Evolutionary conservation across 2,329 filamentous ascomycete genomes (phyloP).

Genomic region (Colletotrichum plurivorum): DNA sequence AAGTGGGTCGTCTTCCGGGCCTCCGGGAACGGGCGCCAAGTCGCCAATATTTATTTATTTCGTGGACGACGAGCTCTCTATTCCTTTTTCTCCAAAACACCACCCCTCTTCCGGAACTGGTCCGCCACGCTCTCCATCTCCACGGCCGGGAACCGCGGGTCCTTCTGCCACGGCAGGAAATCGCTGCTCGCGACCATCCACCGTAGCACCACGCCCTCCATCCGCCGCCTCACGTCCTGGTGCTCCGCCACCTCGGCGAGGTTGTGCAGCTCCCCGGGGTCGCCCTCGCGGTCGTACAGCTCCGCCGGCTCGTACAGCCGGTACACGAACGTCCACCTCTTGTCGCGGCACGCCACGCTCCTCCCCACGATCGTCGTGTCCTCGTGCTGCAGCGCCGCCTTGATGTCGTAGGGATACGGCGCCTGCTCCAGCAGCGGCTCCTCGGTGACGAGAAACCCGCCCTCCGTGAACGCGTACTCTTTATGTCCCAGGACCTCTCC

Average conservation of each 20-base stretch:
- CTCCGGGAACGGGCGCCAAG: no score
- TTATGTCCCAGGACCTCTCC: slow-evolving; percentile 49
- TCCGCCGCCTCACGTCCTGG: slow-evolving; percentile 42
- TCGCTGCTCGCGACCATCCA: slow-evolving; percentile 55
- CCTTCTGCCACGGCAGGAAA: slow-evolving; percentile 53
- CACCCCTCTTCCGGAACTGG: slow-evolving; percentile 39
- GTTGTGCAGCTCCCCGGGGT: slow-evolving; percentile 56
- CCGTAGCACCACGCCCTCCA: slow-evolving; percentile 52
- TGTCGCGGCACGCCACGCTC: slow-evolving; percentile 53
- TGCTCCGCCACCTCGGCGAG: slow-evolving; percentile 49
- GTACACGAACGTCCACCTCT: slow-evolving; percentile 60
- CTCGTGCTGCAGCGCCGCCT: slow-evolving; percentile 60
- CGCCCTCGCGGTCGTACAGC: slow-evolving; percentile 55
- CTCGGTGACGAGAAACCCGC: slow-evolving; percentile 59
- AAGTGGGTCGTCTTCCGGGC: not conserved
- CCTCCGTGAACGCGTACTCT: slow-evolving; percentile 59
- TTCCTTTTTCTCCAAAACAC: not conserved
- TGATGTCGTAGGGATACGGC: slow-evolving; percentile 62
- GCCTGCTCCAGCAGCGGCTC: slow-evolving; percentile 61
- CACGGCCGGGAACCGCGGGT: slow-evolving; percentile 53
- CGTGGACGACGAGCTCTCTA: not conserved
- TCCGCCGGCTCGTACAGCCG: slow-evolving; percentile 60
- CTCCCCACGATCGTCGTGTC: slow-evolving; percentile 60
- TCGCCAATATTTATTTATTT: no score
- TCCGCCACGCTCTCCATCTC: slow-evolving; percentile 49